Base-by-base conservation (phyloP, 352 stramenopile species). In the Phytophthora sojae region DNA sequence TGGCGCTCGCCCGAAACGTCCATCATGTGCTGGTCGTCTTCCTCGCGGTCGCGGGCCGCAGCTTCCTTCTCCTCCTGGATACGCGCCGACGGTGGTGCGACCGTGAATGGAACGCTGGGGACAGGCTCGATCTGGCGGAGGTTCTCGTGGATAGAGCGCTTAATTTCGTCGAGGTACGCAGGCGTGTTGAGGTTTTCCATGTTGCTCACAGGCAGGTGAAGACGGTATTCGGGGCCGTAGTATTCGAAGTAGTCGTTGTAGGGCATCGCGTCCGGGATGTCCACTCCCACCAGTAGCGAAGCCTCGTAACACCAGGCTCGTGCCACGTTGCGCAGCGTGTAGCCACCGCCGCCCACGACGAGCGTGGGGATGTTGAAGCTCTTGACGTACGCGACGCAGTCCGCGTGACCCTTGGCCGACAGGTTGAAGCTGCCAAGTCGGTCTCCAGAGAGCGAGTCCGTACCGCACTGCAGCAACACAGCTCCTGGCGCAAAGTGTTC, bases 231-330 rank as follows among this genome's bases (percentile, higher is more conserved):
- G 1, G 98, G 98, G 0, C 95, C 96, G 81, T 99, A 99, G 83
- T 99, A 99, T 80, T 99, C 98, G 83, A 99, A 99, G 85, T 99
- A 99, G 79, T 99, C 97, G 85, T 99, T 99, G 87, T 98, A 99
- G 4, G 98, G 98, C 79, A 99, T 98, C 5, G 98, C 94, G 64
- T 99, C 97, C 1, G 88, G 84, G 8, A 96, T 78, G 26, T 97
- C 85, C 30, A 97, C 92, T 35, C 93, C 96, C 15, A 98, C 89
- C 29, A 99, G 82, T n/a, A 99, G 88, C 8, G 94, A 92, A 21
- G 97, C 99, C 79, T 99, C 97, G 80, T 99, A 99, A 49, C 95
- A 98, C 86, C 88, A 96, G 15, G 78, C 80, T 30, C 89, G 88
- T 4, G 98, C 93, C 7, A 99, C 98, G 83, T 99, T 99, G 25